Conservation (phyloP, 1,284 basidiomycete species). For the Sutorius eximius region DNA sequence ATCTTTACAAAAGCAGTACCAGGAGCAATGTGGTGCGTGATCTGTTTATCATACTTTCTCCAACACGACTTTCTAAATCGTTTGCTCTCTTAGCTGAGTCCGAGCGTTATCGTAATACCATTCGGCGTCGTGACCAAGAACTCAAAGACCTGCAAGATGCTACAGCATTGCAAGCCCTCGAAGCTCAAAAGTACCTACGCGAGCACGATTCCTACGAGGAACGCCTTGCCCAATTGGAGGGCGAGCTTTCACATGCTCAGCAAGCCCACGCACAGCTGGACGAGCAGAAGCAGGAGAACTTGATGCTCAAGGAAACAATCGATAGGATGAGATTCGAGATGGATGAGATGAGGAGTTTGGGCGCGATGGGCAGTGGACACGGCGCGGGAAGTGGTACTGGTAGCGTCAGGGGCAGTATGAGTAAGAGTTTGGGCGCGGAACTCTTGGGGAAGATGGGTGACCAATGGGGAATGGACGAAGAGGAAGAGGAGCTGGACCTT, state of each 20-base stretch:
- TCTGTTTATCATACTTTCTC: neutral
- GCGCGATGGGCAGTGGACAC: conserved; percentile 37
- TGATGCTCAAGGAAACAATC: conserved; percentile 89
- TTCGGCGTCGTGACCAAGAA: conserved; percentile 71
- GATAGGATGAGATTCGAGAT: conserved; percentile 88
- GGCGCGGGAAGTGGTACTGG: conserved; percentile 47
- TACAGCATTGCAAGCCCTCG: conserved; percentile 58
- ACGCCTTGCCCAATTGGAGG: conserved; percentile 62
- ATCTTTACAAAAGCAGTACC: conserved; percentile 79
- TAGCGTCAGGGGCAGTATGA: conserved; percentile 55
- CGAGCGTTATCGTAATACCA: conserved; percentile 72
- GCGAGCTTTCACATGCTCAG: conserved; percentile 65
- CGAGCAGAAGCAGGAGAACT: conserved; percentile 89
- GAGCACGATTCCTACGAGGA: conserved; percentile 73
- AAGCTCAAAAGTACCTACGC: conserved; percentile 56
- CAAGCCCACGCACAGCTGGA: conserved; percentile 73
- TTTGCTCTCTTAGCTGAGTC: conserved; percentile 54
- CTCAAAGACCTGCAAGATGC: conserved; percentile 65
- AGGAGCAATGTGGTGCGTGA: conserved; percentile 76
- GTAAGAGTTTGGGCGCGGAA: conserved; percentile 82
- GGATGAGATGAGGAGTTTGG: conserved; percentile 75
- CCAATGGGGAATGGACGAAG: conserved; percentile 44
- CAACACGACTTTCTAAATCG: conserved; percentile 3
- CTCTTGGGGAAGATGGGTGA: conserved; percentile 58
- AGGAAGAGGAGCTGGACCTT: conserved; percentile 36